Conservation (phyloP, 2,329 filamentous ascomycete genomes). For the Lecanicillium sp. region DNA sequence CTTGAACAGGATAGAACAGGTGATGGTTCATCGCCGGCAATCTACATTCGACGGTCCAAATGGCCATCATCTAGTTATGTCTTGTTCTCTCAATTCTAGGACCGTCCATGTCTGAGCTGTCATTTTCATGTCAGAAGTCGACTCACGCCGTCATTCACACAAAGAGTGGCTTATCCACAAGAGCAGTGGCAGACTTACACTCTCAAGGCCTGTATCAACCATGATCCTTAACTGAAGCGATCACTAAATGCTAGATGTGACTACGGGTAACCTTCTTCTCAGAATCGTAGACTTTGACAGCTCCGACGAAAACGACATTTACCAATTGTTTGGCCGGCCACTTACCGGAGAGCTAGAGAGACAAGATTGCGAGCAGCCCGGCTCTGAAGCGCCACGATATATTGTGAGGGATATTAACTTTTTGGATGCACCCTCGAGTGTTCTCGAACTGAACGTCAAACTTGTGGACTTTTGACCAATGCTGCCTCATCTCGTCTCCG, state of each 20-base stretch:
- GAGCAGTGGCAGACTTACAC: slow-evolving; percentile 19
- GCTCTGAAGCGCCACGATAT: slow-evolving; percentile 20
- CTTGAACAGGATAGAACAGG: not conserved
- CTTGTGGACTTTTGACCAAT: slow-evolving; percentile 20
- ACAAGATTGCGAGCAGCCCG: slow-evolving; percentile 15
- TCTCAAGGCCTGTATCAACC: slow-evolving; percentile 21
- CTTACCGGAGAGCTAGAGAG: slow-evolving; percentile 13
- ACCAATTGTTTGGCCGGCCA: slow-evolving; percentile 16
- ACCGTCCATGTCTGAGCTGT: slow-evolving; percentile 16
- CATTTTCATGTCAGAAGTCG: slow-evolving; percentile 14
- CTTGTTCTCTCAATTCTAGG: slow-evolving; percentile 22
- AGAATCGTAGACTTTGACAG: slow-evolving; percentile 9
- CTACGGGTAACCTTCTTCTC: slow-evolving; percentile 19
- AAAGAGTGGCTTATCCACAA: slow-evolving; percentile 9
- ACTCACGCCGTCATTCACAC: slow-evolving; percentile 16
- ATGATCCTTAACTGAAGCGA: not conserved
- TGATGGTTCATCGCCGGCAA: slow-evolving; percentile 9
- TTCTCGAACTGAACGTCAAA: slow-evolving; percentile 17
- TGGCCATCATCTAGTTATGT: slow-evolving; percentile 22
- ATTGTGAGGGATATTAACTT: slow-evolving; percentile 20
- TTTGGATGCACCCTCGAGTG: slow-evolving; percentile 12
- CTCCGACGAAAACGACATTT: slow-evolving; percentile 12
- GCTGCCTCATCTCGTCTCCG: slow-evolving; percentile 17
- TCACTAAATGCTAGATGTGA: slow-evolving; percentile 15
- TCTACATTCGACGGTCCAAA: slow-evolving; percentile 22